A percentile compares a stretch with the other conserved stretches of the same genome.
These are phyloP conservation scores for Astragalus glycyphyllos DNA, from an alignment of 306 rosid genomes.

Conservation along the genomic window DNA sequence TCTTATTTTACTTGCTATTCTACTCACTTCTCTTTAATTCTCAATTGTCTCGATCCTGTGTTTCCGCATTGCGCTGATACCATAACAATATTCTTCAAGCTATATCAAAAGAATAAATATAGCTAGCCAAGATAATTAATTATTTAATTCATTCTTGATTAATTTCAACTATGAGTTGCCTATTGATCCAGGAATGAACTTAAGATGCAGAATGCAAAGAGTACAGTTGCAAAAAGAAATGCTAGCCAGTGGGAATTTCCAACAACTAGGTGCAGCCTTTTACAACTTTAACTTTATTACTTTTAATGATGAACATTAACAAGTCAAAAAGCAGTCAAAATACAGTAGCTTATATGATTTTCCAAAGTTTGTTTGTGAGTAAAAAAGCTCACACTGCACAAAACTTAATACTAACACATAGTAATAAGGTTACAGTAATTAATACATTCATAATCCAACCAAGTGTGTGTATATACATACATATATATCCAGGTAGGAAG, in stretches of 20 bases:
- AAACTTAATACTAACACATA: slow-evolving; percentile 40
- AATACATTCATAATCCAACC: slow-evolving; percentile 50
- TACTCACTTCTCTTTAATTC: too few species aligned
- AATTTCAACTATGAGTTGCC: slow-evolving; percentile 22
- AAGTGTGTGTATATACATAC: not conserved
- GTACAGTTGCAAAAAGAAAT: not conserved
- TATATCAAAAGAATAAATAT: not conserved
- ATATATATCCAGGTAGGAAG: slow-evolving; percentile 36
- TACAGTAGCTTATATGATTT: slow-evolving; percentile 55
- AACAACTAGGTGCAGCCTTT: slow-evolving; percentile 37
- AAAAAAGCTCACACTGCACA: too few species aligned
- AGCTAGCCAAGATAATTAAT: not conserved
- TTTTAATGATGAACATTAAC: slow-evolving; percentile 44
- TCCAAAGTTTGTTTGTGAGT: slow-evolving; percentile 58
- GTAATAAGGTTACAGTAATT: slow-evolving; percentile 20
- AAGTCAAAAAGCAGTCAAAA: slow-evolving; percentile 48
- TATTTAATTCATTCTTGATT: not conserved
- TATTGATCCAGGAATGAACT: slow-evolving; percentile 13
- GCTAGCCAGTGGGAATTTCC: slow-evolving; percentile 39
- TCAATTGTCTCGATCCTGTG: too few species aligned
- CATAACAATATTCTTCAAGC: too few species aligned
- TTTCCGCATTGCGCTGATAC: too few species aligned
- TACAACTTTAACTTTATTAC: slow-evolving; percentile 42
- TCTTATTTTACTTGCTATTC: too few species aligned
- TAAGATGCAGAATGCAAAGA: not conserved